Percentiles rank a stretch among this genome's conserved stretches.
Evolutionary conservation across 2,329 filamentous ascomycete genomes (phyloP).

Genomic region (Aschersonia sp.): DNA sequence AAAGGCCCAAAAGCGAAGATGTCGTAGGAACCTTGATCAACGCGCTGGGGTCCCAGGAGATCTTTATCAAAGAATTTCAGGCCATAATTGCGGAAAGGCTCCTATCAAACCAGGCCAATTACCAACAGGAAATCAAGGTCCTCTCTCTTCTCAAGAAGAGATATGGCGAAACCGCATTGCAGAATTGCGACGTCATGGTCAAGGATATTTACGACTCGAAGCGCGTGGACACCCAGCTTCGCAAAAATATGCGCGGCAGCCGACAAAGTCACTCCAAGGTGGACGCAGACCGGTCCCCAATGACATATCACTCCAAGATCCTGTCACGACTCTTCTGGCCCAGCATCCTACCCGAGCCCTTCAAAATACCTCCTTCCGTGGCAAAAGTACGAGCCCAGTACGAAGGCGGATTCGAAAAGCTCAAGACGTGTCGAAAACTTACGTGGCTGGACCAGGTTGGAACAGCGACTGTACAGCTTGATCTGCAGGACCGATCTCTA

Average conservation of each 20-base stretch:
- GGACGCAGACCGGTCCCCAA: conserved; percentile 2
- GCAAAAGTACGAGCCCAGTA: conserved; percentile 52
- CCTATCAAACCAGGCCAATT: conserved; percentile 49
- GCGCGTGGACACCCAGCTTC: conserved; percentile 54
- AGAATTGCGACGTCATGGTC: conserved; percentile 95
- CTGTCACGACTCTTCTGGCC: conserved; percentile 93
- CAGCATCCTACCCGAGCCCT: conserved; percentile 54
- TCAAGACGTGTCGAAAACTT: conserved; percentile 75
- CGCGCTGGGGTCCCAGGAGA: conserved; percentile 75
- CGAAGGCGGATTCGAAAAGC: conserved; percentile 57
- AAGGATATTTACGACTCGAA: conserved; percentile 78
- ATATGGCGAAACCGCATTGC: conserved; percentile 72
- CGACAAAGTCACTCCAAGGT: not conserved
- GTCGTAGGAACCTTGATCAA: conserved; percentile 83
- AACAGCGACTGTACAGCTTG: conserved; percentile 64
- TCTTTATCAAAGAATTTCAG: conserved; percentile 90
- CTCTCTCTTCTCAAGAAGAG: conserved; percentile 77
- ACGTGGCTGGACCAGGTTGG: conserved; percentile 79
- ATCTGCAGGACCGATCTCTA: conserved; percentile 67
- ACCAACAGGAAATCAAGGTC: conserved; percentile 68
- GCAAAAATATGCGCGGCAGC: conserved; percentile 21
- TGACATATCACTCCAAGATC: conserved; percentile 62
- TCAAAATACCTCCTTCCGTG: conserved; percentile 47
- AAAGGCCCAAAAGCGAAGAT: conserved; percentile 75
- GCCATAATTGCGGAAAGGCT: conserved; percentile 76